Evolutionary conservation across 1,139 yeast genomes (phyloP).

Genomic region (Martiniozyma asiatica): DNA sequence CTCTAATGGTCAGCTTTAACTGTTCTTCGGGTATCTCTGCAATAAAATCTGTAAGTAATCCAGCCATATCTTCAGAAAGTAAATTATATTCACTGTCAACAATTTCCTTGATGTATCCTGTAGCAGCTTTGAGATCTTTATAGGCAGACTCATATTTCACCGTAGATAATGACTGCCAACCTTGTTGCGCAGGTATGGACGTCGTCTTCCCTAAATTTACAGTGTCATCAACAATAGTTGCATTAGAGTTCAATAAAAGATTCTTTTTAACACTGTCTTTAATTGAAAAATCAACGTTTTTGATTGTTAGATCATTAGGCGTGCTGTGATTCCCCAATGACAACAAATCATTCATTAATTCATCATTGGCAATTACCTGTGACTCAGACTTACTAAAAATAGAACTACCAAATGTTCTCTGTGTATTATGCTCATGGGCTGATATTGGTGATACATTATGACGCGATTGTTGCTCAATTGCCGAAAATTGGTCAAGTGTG

Average conservation of each 20-base stretch:
- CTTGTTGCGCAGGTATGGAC: no score
- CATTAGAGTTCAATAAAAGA: no score
- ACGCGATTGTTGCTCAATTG: no score
- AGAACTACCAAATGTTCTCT: background rate
- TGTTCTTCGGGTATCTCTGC: conserved; percentile 62
- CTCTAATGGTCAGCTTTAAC: conserved; percentile 52
- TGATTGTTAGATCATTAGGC: conserved; percentile 3
- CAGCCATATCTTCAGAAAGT: conserved; percentile 43
- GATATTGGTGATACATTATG: no score
- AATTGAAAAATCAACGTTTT: no score
- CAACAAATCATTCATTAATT: conserved; percentile 2
- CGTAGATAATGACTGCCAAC: no score
- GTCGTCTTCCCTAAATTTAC: no score
- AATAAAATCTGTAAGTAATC: conserved; percentile 50
- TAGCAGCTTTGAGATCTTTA: conserved; percentile 17
- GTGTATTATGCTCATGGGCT: no score
- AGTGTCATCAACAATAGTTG: no score
- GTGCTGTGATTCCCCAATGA: conserved; percentile 4
- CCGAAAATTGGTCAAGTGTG: background rate
- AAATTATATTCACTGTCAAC: conserved; percentile 18
- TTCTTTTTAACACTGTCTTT: no score
- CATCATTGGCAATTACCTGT: background rate
- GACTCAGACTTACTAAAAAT: background rate
- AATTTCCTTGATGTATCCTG: conserved; percentile 17
- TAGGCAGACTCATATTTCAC: conserved; percentile 5